phyloP scores from a whole-genome alignment of 345 rosid genomes.

The Camelina sativa region DNA sequence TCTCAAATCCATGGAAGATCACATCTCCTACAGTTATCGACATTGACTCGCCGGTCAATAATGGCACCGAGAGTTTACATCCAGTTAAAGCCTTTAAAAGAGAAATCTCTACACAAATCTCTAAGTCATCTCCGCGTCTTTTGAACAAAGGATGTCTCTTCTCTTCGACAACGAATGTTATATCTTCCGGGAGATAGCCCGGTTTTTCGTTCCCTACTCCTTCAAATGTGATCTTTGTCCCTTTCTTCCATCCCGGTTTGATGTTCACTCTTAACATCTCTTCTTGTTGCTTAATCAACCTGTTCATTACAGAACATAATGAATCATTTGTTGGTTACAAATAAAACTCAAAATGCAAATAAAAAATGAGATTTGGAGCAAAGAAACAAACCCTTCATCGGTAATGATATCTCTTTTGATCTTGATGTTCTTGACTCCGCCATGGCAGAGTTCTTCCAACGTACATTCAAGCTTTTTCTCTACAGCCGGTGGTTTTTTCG shows the following conservation, averaged over 20 bases:
- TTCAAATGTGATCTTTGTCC: conserved; percentile 82
- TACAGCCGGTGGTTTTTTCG: conserved; percentile 59
- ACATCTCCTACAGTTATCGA: conserved; percentile 55
- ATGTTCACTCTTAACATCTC: conserved; percentile 67
- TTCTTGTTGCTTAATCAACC: conserved; percentile 63
- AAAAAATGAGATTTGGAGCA: not conserved
- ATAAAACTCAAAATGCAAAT: too few relatives aligned
- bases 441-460: conserved; percentile 74
- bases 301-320: conserved; percentile 34
- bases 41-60: conserved; percentile 67
- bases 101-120: conserved; percentile 71
- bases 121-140: conserved; percentile 68
- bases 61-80: conserved; percentile 68
- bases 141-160: conserved; percentile 64
- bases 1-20: conserved; percentile 67
- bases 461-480: conserved; percentile 80
- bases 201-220: conserved; percentile 88
- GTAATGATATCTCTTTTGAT: conserved; percentile 62
- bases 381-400: conserved; percentile 61
- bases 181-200: conserved; percentile 72
- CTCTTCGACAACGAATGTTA: conserved; percentile 65
- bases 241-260: conserved; percentile 91
- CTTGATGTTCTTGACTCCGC: conserved; percentile 63
- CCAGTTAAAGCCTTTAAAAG: conserved; percentile 80
- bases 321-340: not conserved